Percentiles rank a stretch among this genome's conserved stretches.
These are phyloP conservation scores for Micractinium conductrix DNA, from an alignment of 139 green algal genomes.

Conservation along the genomic window DNA sequence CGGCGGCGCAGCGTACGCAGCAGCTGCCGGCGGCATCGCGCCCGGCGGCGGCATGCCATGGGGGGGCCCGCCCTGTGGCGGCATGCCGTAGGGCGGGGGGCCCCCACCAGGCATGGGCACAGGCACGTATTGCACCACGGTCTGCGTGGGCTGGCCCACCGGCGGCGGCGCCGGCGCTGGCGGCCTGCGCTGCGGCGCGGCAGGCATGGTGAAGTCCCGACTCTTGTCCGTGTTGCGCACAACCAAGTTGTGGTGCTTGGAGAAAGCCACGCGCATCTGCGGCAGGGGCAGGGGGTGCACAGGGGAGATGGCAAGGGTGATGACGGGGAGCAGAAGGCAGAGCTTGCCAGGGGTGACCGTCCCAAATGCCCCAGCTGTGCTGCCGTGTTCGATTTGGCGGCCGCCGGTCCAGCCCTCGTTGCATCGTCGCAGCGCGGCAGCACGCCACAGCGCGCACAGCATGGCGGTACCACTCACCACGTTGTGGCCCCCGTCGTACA, in stretches of 20 bases:
- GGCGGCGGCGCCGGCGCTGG: not conserved
- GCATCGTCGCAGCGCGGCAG: too few relatives aligned
- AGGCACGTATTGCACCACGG: not conserved
- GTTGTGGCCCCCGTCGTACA: slow-evolving; percentile 64
- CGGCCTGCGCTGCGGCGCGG: not conserved
- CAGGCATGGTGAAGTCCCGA: slow-evolving; percentile 4
- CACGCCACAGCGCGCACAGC: not conserved
- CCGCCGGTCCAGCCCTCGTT: too few relatives aligned
- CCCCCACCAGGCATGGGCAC: not conserved
- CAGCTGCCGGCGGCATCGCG: not conserved
- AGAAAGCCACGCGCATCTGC: slow-evolving; percentile 18
- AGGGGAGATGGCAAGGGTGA: too few relatives aligned
- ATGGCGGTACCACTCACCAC: slow-evolving; percentile 33
- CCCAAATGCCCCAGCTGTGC: too few relatives aligned
- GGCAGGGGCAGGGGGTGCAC: not conserved
- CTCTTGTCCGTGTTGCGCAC: not conserved
- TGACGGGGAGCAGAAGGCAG: too few relatives aligned
- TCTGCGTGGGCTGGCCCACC: too few relatives aligned
- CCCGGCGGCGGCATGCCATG: too few relatives aligned
- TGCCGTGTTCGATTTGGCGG: too few relatives aligned
- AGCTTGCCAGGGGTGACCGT: too few relatives aligned
- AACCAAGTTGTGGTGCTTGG: slow-evolving; percentile 20
- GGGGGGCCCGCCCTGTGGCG: too few relatives aligned
- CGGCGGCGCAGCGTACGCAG: not conserved
- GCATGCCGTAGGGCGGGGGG: not conserved